Evolutionary conservation across 1,139 yeast species (phyloP), one percentile per base, ranked within the genome.

Genomic region (Wickerhamomyces sp.): DNA sequence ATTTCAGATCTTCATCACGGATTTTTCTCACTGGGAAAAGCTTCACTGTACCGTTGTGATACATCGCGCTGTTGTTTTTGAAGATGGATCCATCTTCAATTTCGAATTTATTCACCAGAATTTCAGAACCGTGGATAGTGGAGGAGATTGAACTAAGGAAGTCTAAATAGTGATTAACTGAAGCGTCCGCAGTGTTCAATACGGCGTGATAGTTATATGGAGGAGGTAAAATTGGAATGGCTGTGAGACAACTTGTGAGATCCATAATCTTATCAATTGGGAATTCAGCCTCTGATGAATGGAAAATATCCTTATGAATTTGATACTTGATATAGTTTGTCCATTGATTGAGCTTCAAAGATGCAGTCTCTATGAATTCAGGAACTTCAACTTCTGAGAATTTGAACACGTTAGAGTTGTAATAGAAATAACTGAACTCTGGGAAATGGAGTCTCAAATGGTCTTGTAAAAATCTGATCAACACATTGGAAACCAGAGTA

Each of bases 391-490:
- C 14, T 24, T 21, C 14, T 12, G 22, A 10, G n/a, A 19, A 18
- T n/a, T 31, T 22, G 17, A 37, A 19, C 4, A 23, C 19, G 6
- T 31, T 26, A 9, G 28, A 16, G 6, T 30, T 10, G 7, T 13
- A 18, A 13, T 33, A 40, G 26, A 37, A 40, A 9, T 18, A 21
- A 13, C 36, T 27, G 12, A 35, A 28, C 19, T 31, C 41, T 5
- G 41, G 39, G 21, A 40, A 40, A 25, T 37, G 30, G 19, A 26
- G 29, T 1, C 23, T 28, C 5, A 33, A 13, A 14, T 40, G 39
- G 25, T 40, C 39, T 6, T 35, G 28, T 13, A 40, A 25, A 1
- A 40, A 11, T 30, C 43, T 40, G 7, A 33, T 14, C 5, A 38
- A 14, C 8, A 40, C 23, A 16, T 40, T 40, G 15, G 28, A 31